Evolutionary conservation across 768 basidiomycete genomes (phyloP).

Genomic region (Mycena amicta): DNA sequence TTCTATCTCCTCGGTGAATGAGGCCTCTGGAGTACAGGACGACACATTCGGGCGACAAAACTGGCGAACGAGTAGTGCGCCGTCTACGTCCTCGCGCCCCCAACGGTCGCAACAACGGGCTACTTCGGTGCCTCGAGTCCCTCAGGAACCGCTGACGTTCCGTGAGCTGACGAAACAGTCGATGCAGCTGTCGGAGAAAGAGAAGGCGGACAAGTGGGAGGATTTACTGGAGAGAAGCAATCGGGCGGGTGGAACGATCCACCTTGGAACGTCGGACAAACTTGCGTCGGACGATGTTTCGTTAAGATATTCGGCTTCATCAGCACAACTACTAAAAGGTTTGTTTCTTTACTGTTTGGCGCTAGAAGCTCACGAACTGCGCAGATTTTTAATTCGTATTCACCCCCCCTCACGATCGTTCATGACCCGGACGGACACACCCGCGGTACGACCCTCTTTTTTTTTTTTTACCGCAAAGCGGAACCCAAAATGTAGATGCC

Average conservation of each 20-base stretch:
- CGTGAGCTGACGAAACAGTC: constrained; percentile 45
- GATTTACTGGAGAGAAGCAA: constrained; percentile 67
- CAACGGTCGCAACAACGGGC: constrained; percentile 15
- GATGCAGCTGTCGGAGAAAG: constrained; percentile 56
- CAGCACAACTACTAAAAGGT: constrained; percentile 21
- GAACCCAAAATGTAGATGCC: constrained; percentile 3
- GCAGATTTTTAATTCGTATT: constrained; percentile 12
- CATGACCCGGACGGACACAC: constrained; percentile 15
- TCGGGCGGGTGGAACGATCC: constrained; percentile 73
- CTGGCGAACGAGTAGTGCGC: not conserved
- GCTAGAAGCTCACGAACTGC: no score
- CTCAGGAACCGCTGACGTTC: constrained; percentile 44
- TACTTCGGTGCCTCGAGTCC: constrained; percentile 22
- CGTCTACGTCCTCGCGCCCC: constrained; percentile 10
- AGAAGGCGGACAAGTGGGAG: constrained; percentile 75
- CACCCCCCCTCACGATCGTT: not conserved
- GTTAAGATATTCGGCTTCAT: constrained; percentile 15
- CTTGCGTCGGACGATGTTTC: constrained; percentile 20
- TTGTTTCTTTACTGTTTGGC: no score
- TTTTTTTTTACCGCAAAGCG: not conserved
- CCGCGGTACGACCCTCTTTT: constrained; percentile 1
- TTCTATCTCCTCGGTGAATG: constrained; percentile 11
- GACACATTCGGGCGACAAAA: not conserved
- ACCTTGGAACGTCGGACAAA: constrained; percentile 39
- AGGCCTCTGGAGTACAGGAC: constrained; percentile 1